A percentile compares a stretch with the other conserved stretches of the same genome.
Evolutionary conservation across 2,329 filamentous ascomycete genomes (phyloP).

Genomic region (Aspergillus sp.): DNA sequence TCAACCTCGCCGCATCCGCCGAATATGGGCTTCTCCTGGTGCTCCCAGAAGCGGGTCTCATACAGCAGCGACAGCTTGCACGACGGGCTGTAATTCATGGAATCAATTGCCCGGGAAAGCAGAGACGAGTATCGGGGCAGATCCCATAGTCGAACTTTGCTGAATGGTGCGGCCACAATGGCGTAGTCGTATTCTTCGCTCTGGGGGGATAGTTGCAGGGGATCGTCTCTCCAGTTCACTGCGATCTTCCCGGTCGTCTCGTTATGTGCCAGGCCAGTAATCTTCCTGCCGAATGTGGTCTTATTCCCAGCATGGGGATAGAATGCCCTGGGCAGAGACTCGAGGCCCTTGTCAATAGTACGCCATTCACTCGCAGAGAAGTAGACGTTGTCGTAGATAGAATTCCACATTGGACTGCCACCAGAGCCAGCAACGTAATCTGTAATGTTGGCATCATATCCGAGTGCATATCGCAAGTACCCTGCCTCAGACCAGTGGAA

Average conservation of each 20-base stretch:
- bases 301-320: slow-evolving; percentile 59
- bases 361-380: slow-evolving; percentile 60
- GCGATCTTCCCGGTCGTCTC: slow-evolving; percentile 54
- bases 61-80: slow-evolving; percentile 68
- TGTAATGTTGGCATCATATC: slow-evolving; percentile 54
- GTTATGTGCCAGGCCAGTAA: slow-evolving; percentile 59
- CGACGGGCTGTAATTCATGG: slow-evolving; percentile 51
- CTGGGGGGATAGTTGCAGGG: slow-evolving; percentile 42
- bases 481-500: slow-evolving; percentile 66
- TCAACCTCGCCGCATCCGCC: slow-evolving; percentile 51
- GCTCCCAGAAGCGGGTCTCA: slow-evolving; percentile 62
- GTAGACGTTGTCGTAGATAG: slow-evolving; percentile 59
- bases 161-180: slow-evolving; percentile 65
- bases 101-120: slow-evolving; percentile 48
- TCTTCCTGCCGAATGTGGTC: slow-evolving; percentile 56
- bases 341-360: slow-evolving; percentile 65
- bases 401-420: slow-evolving; percentile 50
- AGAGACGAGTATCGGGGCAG: slow-evolving; percentile 56
- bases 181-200: slow-evolving; percentile 64
- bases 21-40: slow-evolving; percentile 56
- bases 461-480: slow-evolving; percentile 61
- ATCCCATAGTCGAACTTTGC: slow-evolving; percentile 62
- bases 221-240: slow-evolving; percentile 54
- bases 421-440: slow-evolving; percentile 52
- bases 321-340: slow-evolving; percentile 62